Percentiles rank a stretch among this genome's conserved stretches.
Evolutionary conservation across 169 alveolate species (phyloP).

Genomic region (Cytauxzoon felis): DNA sequence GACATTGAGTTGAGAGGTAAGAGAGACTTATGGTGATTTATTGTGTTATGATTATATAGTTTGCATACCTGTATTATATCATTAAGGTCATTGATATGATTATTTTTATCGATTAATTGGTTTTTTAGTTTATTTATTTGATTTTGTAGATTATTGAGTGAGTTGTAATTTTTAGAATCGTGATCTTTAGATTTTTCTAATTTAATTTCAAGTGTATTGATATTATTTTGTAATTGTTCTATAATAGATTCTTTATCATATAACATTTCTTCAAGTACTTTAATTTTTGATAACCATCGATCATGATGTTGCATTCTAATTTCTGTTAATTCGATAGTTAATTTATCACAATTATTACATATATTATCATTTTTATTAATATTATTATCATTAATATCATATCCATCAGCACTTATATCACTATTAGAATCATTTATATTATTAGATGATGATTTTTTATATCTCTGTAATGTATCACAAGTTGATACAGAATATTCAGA

Average conservation of each 20-base stretch:
- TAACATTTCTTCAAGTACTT: slow-evolving; percentile 57
- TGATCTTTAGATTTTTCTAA: neutral
- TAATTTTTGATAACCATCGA: slow-evolving; percentile 51
- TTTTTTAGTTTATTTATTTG: slow-evolving; percentile 1
- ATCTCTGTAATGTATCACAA: slow-evolving; percentile 6
- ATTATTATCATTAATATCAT: neutral
- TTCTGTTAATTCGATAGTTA: slow-evolving; percentile 46
- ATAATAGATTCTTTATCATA: slow-evolving; percentile 39
- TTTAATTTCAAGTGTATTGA: neutral
- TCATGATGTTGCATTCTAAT: slow-evolving; percentile 47
- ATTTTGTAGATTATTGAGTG: neutral
- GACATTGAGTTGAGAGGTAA: too few relatives aligned
- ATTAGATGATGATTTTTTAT: neutral
- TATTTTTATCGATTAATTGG: neutral
- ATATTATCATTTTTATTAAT: slow-evolving; percentile 10
- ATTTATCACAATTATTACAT: slow-evolving; percentile 48
- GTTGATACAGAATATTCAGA: slow-evolving; percentile 26
- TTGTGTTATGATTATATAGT: too few relatives aligned
- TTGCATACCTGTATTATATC: slow-evolving; percentile 4
- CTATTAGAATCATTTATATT: neutral
- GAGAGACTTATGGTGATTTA: too few relatives aligned
- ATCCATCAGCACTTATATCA: slow-evolving; percentile 12
- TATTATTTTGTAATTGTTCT: slow-evolving; percentile 25
- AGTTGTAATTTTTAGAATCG: neutral
- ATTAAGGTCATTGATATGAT: slow-evolving; percentile 3